Conservation (phyloP, 306 rosid genomes). For the Chamaecrista fasciculata region DNA sequence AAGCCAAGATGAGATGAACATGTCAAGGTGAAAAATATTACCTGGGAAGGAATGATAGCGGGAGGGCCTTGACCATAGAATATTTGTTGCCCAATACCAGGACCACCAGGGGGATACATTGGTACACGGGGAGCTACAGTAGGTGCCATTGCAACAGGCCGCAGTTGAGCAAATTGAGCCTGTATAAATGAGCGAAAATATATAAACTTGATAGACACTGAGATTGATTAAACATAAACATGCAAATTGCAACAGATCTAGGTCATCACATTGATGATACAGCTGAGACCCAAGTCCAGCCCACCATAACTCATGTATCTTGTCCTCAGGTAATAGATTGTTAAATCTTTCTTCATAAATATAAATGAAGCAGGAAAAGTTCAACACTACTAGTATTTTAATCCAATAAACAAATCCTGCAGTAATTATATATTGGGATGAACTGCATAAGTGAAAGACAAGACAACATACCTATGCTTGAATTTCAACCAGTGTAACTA, state of each 20-base stretch:
- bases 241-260: not conserved
- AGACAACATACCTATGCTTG: not conserved
- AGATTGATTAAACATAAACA: slow-evolving; percentile 10
- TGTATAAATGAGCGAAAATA: slow-evolving; percentile 31
- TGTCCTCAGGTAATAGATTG: not conserved
- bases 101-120: slow-evolving; percentile 95
- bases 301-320: not conserved
- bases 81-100: slow-evolving; percentile 93
- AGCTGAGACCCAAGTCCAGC: not conserved
- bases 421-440: not conserved
- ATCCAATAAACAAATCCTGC: slow-evolving; percentile 2
- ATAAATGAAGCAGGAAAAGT: not conserved
- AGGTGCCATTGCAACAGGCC: slow-evolving; percentile 80
- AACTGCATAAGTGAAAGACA: not conserved
- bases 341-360: not conserved
- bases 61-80: slow-evolving; percentile 98
- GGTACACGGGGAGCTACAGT: slow-evolving; percentile 97
- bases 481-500: not conserved
- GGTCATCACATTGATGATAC: not conserved
- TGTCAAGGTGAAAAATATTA: slow-evolving; percentile 20
- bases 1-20: not conserved
- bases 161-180: slow-evolving; percentile 98
- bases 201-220: too few species aligned
- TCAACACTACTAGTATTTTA: not conserved
- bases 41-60: slow-evolving; percentile 98